Conservation (phyloP, 2,329 filamentous ascomycete species). For the Thelonectria rubi region DNA sequence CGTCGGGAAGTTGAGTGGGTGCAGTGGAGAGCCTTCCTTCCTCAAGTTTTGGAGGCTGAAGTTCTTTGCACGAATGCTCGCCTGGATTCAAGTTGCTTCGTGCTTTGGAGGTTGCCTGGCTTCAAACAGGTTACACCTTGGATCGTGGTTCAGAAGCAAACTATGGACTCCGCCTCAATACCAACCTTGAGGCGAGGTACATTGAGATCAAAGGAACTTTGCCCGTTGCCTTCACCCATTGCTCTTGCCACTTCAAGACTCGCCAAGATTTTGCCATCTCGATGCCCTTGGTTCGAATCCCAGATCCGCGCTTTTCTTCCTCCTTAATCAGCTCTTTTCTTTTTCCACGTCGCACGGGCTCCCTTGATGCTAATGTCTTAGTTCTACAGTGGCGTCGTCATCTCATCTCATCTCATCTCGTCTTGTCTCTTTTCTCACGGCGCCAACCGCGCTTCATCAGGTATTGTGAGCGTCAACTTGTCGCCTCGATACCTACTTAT, state of each 20-base stretch:
- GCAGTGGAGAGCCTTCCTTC: neutral
- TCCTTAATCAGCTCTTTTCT: neutral
- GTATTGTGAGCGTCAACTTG: slow-evolving; percentile 1
- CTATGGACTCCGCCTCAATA: too few species aligned
- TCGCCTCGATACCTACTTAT: neutral
- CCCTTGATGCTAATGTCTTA: too few species aligned
- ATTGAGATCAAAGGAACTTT: too few species aligned
- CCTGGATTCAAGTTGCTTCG: neutral
- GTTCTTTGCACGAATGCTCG: slow-evolving; percentile 18
- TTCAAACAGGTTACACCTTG: too few species aligned
- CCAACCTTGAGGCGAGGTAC: too few species aligned
- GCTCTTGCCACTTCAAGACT: neutral
- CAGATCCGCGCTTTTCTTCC: neutral
- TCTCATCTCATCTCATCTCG: slow-evolving; percentile 23
- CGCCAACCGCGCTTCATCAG: slow-evolving; percentile 1
- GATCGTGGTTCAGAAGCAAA: too few species aligned
- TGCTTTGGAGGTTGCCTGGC: too few species aligned
- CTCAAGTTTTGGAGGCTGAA: slow-evolving; percentile 32
- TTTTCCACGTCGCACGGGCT: neutral
- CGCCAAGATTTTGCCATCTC: neutral
- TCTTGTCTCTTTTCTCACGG: slow-evolving; percentile 12
- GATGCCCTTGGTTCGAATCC: neutral
- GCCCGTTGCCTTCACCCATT: neutral
- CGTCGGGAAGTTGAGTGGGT: neutral
- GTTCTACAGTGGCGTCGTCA: slow-evolving; percentile 20